Evolutionary conservation across 2,329 filamentous ascomycete genomes (phyloP), one percentile per base, ranked within the genome.

Genomic region (Dactylonectria macrodidyma): DNA sequence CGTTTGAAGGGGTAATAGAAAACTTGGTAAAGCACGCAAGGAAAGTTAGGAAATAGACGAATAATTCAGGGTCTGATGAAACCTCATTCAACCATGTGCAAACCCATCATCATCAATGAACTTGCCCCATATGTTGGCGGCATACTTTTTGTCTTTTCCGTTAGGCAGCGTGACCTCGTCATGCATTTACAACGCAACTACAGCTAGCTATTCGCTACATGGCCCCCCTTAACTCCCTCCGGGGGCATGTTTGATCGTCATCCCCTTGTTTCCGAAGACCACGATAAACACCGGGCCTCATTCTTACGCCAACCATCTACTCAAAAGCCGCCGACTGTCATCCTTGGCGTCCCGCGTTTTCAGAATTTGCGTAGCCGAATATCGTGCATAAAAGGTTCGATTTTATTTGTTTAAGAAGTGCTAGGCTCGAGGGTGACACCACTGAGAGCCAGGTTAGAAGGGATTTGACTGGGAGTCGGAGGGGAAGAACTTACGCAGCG

Each of bases 1-100:
- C 95, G 3, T 96, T 98, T 79, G 95, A 98, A 79, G 95, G 94
- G 1, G 95, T 98, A 16, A 98, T 98, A 86, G 95, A 97, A 83
- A 98, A 97, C 80, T 81, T 98, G 72, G 95, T 98, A 50, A 96
- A 95, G 80, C 94, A 97, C 83, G 94, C 94, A 57, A 88, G 94
- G 79, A 94, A 95, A 83, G 90, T 94, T 64, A 88, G 94, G 78
- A 96, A 95, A 82, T 94, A 84, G 83, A 73, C 41, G 52, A 47
- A 26, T 70, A 65, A 71, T 71, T 59, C 16, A 41, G 41, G 52
- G 46, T n/a, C 52, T 33, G 19, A 59, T 65, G 11, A 58, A 24
- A 24, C 36, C 38, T 36, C 44, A 30, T 36, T 26, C 22, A 54
- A 50, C 38, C 10, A 22, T 54, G 6, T 12, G 52, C 52, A 56